Evolutionary conservation across 164 flowering plant species (phyloP).

Genomic region (Stephania cephalantha): DNA sequence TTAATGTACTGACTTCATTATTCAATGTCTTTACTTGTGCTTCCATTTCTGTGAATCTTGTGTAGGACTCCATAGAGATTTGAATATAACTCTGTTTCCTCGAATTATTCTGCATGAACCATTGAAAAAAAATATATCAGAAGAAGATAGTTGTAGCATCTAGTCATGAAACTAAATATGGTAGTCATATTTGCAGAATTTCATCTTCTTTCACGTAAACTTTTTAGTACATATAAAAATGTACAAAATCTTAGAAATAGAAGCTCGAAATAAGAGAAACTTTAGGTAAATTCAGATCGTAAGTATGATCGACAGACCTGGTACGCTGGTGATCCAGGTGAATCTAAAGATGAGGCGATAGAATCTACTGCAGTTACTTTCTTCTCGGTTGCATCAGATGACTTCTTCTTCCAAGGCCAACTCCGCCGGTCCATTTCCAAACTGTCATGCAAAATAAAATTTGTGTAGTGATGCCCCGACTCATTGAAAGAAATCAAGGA

Average conservation of each 20-base stretch:
- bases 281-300: background rate
- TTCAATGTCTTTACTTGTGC: conserved; percentile 57
- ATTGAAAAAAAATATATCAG: conserved; percentile 5
- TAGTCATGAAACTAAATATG: background rate
- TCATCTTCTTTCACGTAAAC: no score
- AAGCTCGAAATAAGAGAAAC: background rate
- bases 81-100: conserved; percentile 74
- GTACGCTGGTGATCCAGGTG: conserved; percentile 39
- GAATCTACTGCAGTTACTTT: conserved; percentile 43
- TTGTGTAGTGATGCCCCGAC: background rate
- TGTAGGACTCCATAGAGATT: conserved; percentile 74
- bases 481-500: background rate
- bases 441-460: conserved; percentile 3
- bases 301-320: conserved; percentile 38
- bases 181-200: no score
- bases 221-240: background rate
- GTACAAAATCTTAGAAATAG: background rate
- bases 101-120: conserved; percentile 43
- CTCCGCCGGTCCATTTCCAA: conserved; percentile 68
- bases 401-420: conserved; percentile 99
- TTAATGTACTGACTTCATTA: conserved; percentile 35
- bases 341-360: conserved; percentile 16
- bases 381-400: conserved; percentile 62
- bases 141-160: background rate
- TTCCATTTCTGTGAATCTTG: conserved; percentile 72